phyloP scores from a whole-genome alignment of 345 rosid species.

The Eucalyptus tenuipes region DNA sequence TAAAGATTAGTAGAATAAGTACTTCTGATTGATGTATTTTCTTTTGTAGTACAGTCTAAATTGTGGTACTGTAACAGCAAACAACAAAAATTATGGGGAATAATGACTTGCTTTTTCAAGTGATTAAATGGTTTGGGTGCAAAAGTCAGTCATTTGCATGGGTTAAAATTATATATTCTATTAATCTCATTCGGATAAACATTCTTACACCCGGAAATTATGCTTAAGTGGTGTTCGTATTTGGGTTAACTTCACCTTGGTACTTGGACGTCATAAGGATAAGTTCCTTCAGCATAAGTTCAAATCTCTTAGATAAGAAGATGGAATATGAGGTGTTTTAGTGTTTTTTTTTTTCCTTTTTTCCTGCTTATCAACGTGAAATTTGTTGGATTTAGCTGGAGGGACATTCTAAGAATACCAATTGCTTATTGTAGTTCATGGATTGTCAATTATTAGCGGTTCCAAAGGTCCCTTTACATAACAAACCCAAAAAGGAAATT shows the following conservation, averaged over 20 bases:
- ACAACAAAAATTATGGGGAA: not conserved
- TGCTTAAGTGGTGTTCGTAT: not conserved
- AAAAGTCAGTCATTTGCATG: not conserved
- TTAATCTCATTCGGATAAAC: not conserved
- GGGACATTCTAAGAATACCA: not conserved
- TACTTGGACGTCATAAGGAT: not conserved
- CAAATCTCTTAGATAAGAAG: not conserved
- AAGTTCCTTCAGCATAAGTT: not conserved
- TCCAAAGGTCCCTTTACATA: not conserved
- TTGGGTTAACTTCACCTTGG: not conserved
- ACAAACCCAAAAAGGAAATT: not conserved
- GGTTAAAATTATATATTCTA: not conserved
- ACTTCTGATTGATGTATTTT: not conserved
- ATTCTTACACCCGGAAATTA: not conserved
- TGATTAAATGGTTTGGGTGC: not conserved
- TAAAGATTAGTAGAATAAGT: not conserved
- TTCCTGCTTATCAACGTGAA: accelerated
- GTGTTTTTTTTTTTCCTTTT: not conserved
- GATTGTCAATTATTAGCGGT: not conserved
- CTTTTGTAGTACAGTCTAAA: not conserved
- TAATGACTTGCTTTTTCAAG: not conserved
- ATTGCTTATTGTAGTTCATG: not conserved
- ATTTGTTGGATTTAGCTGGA: not conserved
- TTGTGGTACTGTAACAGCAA: not conserved
- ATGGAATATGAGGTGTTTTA: not conserved